A percentile compares a stretch with the other conserved stretches of the same genome.
Evolutionary conservation across 306 rosid genomes (phyloP).

Genomic region (Prunus mume): DNA sequence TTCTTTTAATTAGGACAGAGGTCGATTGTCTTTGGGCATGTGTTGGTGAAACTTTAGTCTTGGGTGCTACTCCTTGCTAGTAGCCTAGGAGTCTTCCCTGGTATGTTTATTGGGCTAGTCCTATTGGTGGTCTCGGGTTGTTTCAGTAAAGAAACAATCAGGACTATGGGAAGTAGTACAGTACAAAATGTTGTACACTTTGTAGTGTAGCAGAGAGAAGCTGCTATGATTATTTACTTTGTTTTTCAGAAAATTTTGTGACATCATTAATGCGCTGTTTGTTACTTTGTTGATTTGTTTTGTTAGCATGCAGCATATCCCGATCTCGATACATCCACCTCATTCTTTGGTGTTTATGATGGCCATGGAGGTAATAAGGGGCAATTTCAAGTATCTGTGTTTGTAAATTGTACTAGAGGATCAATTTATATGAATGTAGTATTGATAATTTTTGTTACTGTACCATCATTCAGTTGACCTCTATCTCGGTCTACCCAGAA

Average conservation of each 20-base stretch:
- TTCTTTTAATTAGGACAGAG: background rate
- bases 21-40: background rate
- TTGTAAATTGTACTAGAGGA: slow-evolving; percentile 18
- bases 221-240: background rate
- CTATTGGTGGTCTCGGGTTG: background rate
- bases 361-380: slow-evolving; percentile 94
- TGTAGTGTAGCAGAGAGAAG: background rate
- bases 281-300: slow-evolving; percentile 16
- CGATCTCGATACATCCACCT: slow-evolving; percentile 78
- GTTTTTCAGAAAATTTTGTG: background rate
- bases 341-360: slow-evolving; percentile 96
- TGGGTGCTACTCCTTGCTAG: background rate
- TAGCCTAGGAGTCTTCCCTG: background rate
- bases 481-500: background rate
- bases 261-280: slow-evolving; percentile 8
- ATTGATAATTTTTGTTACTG: background rate
- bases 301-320: slow-evolving; percentile 93
- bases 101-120: background rate
- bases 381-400: slow-evolving; percentile 16
- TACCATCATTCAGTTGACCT: background rate
- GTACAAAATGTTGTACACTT: background rate
- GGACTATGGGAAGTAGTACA: background rate
- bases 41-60: background rate
- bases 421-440: slow-evolving; percentile 9
- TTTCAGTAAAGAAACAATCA: background rate